Conservation (phyloP, 495 filamentous ascomycete genomes). For the Wilcoxina mikolae region DNA sequence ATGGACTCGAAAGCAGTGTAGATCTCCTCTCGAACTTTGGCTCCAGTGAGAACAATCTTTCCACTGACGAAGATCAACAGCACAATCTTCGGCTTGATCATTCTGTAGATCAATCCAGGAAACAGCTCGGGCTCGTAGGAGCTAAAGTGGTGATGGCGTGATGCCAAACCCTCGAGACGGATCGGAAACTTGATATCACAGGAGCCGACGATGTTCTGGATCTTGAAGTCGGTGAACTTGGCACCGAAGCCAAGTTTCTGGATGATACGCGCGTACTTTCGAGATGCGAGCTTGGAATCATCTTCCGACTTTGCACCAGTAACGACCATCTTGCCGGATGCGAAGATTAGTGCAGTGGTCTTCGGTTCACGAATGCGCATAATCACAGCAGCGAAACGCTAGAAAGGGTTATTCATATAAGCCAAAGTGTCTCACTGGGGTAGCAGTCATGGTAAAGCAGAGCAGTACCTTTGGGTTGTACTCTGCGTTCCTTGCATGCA, state of each 20-base stretch:
- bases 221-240: conserved; percentile 99
- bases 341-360: conserved; percentile 95
- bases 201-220: conserved; percentile 97
- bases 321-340: conserved; percentile 98
- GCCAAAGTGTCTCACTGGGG: conserved; percentile 24
- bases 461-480: conserved; percentile 86
- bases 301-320: conserved; percentile 98
- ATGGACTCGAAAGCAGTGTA: conserved; percentile 98
- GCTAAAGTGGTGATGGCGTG: conserved; percentile 96
- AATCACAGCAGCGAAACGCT: conserved; percentile 99
- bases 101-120: conserved; percentile 97
- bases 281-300: conserved; percentile 87
- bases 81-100: conserved; percentile 99
- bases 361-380: conserved; percentile 99
- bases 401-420: conserved; percentile 31
- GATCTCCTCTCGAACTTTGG: conserved; percentile 97
- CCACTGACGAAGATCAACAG: conserved; percentile 97
- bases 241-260: conserved; percentile 99
- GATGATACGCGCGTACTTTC: conserved; percentile 98
- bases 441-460: conserved; percentile 4
- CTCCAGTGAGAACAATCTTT: conserved; percentile 96
- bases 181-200: conserved; percentile 99
- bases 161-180: conserved; percentile 85
- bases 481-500: conserved; percentile 96
- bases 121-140: conserved; percentile 98